phyloP scores from a whole-genome alignment of 2,329 filamentous ascomycete genomes.

The Alternaria ventricosa region DNA sequence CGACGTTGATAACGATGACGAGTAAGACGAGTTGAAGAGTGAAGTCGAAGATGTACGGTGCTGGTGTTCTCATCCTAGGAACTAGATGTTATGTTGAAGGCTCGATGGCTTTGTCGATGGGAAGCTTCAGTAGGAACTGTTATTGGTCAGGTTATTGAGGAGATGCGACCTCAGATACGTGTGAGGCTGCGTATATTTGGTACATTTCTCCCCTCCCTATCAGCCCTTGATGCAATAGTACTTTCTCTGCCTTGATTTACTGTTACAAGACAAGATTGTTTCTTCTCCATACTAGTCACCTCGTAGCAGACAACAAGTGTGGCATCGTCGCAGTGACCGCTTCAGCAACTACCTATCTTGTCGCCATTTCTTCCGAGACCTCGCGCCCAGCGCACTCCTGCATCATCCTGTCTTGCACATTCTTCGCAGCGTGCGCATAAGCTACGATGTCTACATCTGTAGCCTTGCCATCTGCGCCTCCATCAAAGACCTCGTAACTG shows the following conservation, averaged over 20 bases:
- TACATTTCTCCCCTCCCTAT: background rate
- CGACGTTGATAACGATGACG: slow-evolving; percentile 10
- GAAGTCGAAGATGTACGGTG: background rate
- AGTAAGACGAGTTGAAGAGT: background rate
- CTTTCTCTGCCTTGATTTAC: background rate
- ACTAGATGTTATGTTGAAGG: background rate
- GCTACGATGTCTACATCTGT: slow-evolving; percentile 58
- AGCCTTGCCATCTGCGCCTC: slow-evolving; percentile 61
- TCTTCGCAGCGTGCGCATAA: slow-evolving; percentile 61
- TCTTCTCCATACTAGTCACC: background rate
- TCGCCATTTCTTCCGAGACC: slow-evolving; percentile 19
- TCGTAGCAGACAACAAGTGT: background rate
- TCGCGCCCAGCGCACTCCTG: slow-evolving; percentile 34
- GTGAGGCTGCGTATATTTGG: background rate
- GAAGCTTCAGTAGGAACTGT: background rate
- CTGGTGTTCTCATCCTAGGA: background rate
- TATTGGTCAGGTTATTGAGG: background rate
- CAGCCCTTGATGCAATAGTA: background rate
- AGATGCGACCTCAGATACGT: background rate
- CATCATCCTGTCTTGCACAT: slow-evolving; percentile 52
- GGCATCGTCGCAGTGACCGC: background rate
- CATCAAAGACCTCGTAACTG: slow-evolving; percentile 74
- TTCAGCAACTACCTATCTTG: slow-evolving; percentile 7
- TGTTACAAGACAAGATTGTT: background rate
- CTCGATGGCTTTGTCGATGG: background rate